Evolutionary conservation across 2,329 filamentous ascomycete genomes (phyloP).

Genomic region (Aspergillus caelatus): DNA sequence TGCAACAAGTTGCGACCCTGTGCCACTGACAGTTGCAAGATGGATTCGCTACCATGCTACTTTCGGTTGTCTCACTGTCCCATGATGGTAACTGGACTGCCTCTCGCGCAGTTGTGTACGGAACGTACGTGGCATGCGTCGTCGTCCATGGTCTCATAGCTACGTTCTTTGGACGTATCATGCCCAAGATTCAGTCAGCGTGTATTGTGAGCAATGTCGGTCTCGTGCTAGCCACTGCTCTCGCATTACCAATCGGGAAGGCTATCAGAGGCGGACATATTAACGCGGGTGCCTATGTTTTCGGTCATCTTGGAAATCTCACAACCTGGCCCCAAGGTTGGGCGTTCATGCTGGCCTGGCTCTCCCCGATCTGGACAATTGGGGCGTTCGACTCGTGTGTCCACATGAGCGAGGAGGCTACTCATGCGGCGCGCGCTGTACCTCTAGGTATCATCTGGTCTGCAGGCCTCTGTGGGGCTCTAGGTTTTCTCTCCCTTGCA

Average conservation of each 20-base stretch:
- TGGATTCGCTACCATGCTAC: conserved; percentile 33
- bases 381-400: conserved; percentile 60
- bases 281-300: conserved; percentile 54
- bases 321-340: conserved; percentile 61
- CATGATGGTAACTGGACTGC: conserved; percentile 60
- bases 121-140: conserved; percentile 58
- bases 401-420: conserved; percentile 64
- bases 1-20: conserved; percentile 36
- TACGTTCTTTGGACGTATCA: conserved; percentile 56
- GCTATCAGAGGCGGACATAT: conserved; percentile 27
- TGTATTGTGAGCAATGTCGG: conserved; percentile 60
- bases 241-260: conserved; percentile 59
- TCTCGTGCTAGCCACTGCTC: conserved; percentile 58
- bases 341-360: conserved; percentile 64
- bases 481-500: conserved; percentile 61
- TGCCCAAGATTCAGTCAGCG: conserved; percentile 61
- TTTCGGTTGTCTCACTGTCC: conserved; percentile 60
- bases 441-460: conserved; percentile 63
- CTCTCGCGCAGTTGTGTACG: conserved; percentile 59
- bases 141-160: conserved; percentile 58
- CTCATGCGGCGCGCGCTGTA: conserved; percentile 62
- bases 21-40: conserved; percentile 13
- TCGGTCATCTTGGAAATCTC: conserved; percentile 58
- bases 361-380: conserved; percentile 65
- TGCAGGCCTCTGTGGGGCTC: conserved; percentile 52